Conservation (phyloP, 139 green algal genomes). For the Picochlorum sp. region DNA sequence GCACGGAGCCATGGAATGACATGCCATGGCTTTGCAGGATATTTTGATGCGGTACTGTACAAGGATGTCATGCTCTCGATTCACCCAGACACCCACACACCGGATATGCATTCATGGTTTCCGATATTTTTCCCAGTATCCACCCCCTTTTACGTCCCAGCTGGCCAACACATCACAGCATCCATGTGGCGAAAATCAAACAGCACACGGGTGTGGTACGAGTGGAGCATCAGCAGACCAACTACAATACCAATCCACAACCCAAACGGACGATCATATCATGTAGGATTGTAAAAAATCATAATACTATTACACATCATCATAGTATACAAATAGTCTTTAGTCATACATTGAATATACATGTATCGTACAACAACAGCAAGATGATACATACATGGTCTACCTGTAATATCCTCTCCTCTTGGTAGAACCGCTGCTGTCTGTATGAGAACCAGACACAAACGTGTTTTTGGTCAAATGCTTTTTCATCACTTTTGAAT, state of each 20-base stretch:
- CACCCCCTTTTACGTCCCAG: constrained; percentile 24
- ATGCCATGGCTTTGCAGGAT: constrained; percentile 90
- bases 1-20: constrained; percentile 13
- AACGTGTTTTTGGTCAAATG: constrained; percentile 14
- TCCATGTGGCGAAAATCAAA: constrained; percentile 80
- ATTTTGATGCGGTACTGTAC: constrained; percentile 94
- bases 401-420: constrained; percentile 21
- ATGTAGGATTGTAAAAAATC: constrained; percentile 57
- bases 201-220: constrained; percentile 87
- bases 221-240: constrained; percentile 55
- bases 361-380: not conserved
- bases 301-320: not conserved
- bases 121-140: constrained; percentile 95
- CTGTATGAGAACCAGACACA: not conserved
- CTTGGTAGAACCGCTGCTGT: constrained; percentile 10
- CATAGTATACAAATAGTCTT: not conserved
- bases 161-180: constrained; percentile 38
- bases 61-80: constrained; percentile 78
- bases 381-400: not conserved
- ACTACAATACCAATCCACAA: constrained; percentile 64
- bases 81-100: constrained; percentile 79
- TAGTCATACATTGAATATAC: not conserved
- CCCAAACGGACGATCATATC: constrained; percentile 62
- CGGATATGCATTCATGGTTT: constrained; percentile 90
- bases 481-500: constrained; percentile 14